These are phyloP conservation scores for Schrenkiella parvula DNA, from an alignment of 345 rosid genomes.

Conservation along the genomic window DNA sequence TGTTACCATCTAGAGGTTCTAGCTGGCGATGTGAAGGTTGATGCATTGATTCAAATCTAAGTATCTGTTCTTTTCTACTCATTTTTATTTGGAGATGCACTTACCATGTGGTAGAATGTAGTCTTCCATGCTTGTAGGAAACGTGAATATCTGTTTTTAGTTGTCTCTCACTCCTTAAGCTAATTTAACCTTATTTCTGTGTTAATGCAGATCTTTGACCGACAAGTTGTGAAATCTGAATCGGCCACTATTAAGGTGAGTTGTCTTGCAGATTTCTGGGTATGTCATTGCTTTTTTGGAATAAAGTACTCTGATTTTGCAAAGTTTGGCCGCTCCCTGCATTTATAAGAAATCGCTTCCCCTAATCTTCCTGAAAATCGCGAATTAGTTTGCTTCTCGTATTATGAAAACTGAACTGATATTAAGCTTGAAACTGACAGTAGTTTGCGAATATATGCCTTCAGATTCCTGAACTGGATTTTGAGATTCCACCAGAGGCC, in stretches of 20 bases:
- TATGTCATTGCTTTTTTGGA: neutral
- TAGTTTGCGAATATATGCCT: neutral
- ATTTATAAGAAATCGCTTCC: neutral
- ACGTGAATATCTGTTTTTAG: neutral
- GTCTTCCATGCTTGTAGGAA: neutral
- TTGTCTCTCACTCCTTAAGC: neutral
- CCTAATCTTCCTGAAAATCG: neutral
- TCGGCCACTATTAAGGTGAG: conserved; percentile 61
- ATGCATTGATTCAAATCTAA: neutral
- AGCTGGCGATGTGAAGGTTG: conserved; percentile 65
- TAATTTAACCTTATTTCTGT: neutral
- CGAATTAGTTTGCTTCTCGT: neutral
- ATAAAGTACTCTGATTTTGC: neutral
- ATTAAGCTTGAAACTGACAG: conserved; percentile 5
- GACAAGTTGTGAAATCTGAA: conserved; percentile 74
- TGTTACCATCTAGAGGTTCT: conserved; percentile 52
- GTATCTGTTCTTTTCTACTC: neutral
- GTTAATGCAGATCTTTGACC: conserved; percentile 55
- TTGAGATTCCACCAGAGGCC: conserved; percentile 97
- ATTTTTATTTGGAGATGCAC: neutral
- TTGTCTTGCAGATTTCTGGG: neutral
- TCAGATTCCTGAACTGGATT: conserved; percentile 90
- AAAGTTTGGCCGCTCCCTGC: neutral
- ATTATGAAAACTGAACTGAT: neutral
- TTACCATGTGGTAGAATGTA: neutral